Conservation (phyloP, 2,329 filamentous ascomycete species). For the Xylariaceae sp. region DNA sequence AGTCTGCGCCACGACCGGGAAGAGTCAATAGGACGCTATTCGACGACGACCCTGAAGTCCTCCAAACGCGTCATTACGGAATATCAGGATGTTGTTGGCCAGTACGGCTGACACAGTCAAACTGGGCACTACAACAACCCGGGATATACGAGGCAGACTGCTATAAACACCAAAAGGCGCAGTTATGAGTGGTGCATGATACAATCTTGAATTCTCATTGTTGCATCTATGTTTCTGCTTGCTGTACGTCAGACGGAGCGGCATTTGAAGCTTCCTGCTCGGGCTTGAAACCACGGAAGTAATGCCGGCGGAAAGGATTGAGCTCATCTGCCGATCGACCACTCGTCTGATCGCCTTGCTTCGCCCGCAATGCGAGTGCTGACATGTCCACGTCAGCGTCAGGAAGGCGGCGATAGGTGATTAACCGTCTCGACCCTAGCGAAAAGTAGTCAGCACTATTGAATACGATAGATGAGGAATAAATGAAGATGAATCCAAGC, state of each 20-base stretch:
- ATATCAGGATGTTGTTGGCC: background rate
- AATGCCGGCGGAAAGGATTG: slow-evolving; percentile 55
- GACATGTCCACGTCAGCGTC: slow-evolving; percentile 50
- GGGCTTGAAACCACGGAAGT: slow-evolving; percentile 51
- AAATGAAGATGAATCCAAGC: background rate
- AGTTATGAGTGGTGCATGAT: no score
- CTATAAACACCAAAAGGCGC: no score
- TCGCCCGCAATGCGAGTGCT: slow-evolving; percentile 36
- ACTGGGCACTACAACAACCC: no score
- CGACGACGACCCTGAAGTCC: background rate
- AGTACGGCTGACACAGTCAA: background rate
- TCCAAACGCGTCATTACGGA: background rate
- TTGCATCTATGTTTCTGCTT: slow-evolving; percentile 5
- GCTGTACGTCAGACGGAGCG: slow-evolving; percentile 3
- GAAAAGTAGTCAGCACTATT: slow-evolving; percentile 3
- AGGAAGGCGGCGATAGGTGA: slow-evolving; percentile 73
- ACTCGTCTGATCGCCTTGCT: slow-evolving; percentile 28
- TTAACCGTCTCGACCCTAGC: slow-evolving; percentile 76
- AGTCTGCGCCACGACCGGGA: background rate
- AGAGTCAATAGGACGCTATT: background rate
- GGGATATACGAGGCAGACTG: no score
- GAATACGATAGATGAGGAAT: slow-evolving; percentile 11
- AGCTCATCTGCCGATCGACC: slow-evolving; percentile 54
- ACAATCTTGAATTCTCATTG: background rate
- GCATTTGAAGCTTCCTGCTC: slow-evolving; percentile 21